Base-by-base conservation (phyloP, 2,329 filamentous ascomycete species). In the Didymella lethalis region DNA sequence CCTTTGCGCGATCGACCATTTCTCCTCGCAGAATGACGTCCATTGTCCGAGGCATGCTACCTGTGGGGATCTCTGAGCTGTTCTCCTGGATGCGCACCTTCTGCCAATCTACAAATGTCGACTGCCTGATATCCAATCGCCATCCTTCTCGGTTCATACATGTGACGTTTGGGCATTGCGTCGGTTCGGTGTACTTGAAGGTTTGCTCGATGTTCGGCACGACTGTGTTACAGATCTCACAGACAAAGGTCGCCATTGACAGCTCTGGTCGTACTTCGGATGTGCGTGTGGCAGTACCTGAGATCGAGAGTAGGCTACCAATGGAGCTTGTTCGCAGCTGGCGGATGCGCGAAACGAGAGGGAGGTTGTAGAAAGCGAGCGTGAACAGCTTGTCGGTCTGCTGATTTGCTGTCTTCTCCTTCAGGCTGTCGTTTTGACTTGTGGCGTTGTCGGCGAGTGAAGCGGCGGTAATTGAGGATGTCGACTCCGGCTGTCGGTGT, bases 51-150 rank as follows among this genome's bases (percentile, higher is more conserved):
- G 95, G 95, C 95, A 99, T 99, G 80, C 93, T 97, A 54, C 95
- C 95, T 0, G 95, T 99, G 0, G 95, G 95, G 36, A 99, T 99
- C 76, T 99, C 95, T 4, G 94, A 94, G 67, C 93, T 97, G 81
- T 98, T 99, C 78, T 99, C 95, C 79, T 99, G 95, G 62, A 98
- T 92, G 63, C 96, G 91, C 25, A 98, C 93, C 77, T 98, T 98
- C 76, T 99, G 95, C 95, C 95, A 99, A 80, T 99, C 95, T 62
- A 99, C 91, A 75, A 99, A 99, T 0, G 93, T 98, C 77, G 93
- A 97, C 77, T 96, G 94, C 43, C 92, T 86, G 71, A 99, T 97
- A 70, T 99, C 94, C n/a, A 99, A 81, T 65, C 93, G 88, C 95
- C 95, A 99, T n/a, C 91, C 92, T 58, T 89, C 82, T 26, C 95